Evolutionary conservation across 495 filamentous ascomycete species (phyloP), one percentile per base, ranked within the genome.

Genomic region (Hyaloscypha variabilis): DNA sequence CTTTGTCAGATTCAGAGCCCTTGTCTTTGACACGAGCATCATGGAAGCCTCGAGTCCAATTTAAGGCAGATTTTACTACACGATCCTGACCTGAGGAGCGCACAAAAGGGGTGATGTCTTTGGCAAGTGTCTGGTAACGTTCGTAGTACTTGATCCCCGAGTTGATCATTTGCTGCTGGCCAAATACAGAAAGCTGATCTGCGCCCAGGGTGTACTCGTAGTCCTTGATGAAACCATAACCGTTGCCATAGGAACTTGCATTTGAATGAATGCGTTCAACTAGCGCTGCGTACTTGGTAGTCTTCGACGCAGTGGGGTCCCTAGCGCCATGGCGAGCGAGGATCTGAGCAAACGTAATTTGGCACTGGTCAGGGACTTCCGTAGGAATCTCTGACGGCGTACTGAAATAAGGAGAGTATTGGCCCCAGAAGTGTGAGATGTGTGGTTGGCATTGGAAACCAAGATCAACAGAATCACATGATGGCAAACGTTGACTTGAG

Each of bases 241-340:
- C 77, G n/a, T 80, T 80, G 6, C 76, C 76, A 72, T 89, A 91
- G 1, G 77, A 70, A 3, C 74, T 82, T 64, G 95, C 86, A 51
- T 75, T 79, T 13, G 71, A 66, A 26, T 94, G 86, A 68, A 97
- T 88, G 10, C 77, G 78, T 19, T 81, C 67, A 56, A 95, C 79
- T 24, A 87, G 77, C 28, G 71, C 68, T 29, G 72, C 75, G 74
- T 94, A 94, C 17, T 67, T 67, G 11, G 69, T 62, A 13, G 85
- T 80, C 78, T 92, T 94, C 42, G 76, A 75, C 3, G 72, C 65
- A 0, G 92, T 95, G 11, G 93, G 93, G 72, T 89, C 88, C 64
- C 93, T 83, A 17, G 91, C 91, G n/a, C 92, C 93, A 75, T 97
- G 93, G 17, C 93, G 85, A 10, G 90, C 90, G 60, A 97, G 82